These are phyloP conservation scores for Pelargonium nanum DNA, from an alignment of 345 rosid species.

Conservation along the genomic window DNA sequence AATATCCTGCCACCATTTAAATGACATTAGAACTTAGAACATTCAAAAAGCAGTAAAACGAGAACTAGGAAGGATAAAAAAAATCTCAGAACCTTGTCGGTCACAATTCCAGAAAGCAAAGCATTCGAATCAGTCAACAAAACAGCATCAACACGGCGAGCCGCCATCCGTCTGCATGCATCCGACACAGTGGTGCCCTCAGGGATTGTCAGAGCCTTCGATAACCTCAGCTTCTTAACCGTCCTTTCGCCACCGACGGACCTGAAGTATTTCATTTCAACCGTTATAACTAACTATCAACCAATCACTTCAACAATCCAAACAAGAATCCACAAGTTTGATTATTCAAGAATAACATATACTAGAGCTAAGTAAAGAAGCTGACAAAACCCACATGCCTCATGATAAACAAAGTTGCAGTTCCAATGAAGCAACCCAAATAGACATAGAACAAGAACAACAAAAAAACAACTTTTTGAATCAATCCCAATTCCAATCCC, in stretches of 20 bases:
- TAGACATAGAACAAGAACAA: neutral
- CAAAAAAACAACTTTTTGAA: neutral
- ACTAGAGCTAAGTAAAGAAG: neutral
- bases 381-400: neutral
- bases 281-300: neutral
- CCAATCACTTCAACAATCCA: neutral
- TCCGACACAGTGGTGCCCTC: conserved; percentile 84
- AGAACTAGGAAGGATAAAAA: neutral
- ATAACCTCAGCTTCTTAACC: conserved; percentile 76
- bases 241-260: conserved; percentile 61
- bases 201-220: conserved; percentile 92
- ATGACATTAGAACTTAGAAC: neutral
- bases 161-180: conserved; percentile 89
- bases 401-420: neutral
- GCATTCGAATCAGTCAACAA: conserved; percentile 85
- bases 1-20: conserved; percentile 38
- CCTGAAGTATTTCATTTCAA: conserved; percentile 10
- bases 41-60: neutral
- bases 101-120: conserved; percentile 79
- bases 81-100: conserved; percentile 53
- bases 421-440: neutral
- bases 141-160: conserved; percentile 87
- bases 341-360: neutral
- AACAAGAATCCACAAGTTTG: neutral
- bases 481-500: neutral